A percentile compares a stretch with the other conserved stretches of the same genome.
phyloP scores from a whole-genome alignment of 176 grass and related monocot genomes.

The Guadua angustifolia region DNA sequence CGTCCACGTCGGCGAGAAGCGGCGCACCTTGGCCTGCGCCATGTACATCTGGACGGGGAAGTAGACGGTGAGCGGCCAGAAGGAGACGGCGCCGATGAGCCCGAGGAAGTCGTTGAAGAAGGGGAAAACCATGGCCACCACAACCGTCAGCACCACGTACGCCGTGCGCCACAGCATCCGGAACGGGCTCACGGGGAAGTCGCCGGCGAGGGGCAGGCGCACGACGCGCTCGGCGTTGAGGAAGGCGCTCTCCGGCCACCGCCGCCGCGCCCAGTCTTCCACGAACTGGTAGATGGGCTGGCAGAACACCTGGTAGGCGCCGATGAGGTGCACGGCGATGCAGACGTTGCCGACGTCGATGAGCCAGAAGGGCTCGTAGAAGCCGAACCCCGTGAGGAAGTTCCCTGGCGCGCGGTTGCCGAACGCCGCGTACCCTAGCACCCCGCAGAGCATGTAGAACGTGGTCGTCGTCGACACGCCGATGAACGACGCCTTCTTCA shows the following conservation, averaged over 20 bases:
- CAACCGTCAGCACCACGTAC: conserved; percentile 68
- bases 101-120: conserved; percentile 96
- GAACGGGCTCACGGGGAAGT: conserved; percentile 58
- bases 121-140: conserved; percentile 72
- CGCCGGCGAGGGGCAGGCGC: conserved; percentile 44
- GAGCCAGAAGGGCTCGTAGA: conserved; percentile 97
- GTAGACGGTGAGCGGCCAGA: conserved; percentile 96
- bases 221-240: conserved; percentile 52
- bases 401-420: conserved; percentile 84
- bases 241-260: conserved; percentile 59
- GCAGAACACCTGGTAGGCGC: conserved; percentile 98
- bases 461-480: conserved; percentile 73
- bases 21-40: conserved; percentile 55
- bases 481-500: conserved; percentile 88
- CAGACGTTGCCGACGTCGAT: conserved; percentile 89
- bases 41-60: conserved; percentile 96
- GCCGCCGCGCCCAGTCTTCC: conserved; percentile 46
- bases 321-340: conserved; percentile 82
- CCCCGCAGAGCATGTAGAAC: conserved; percentile 96
- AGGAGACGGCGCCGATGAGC: conserved; percentile 79
- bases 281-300: conserved; percentile 82
- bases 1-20: conserved; percentile 66
- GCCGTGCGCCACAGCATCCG: conserved; percentile 66
- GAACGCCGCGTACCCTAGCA: conserved; percentile 85
- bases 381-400: conserved; percentile 94